Evolutionary conservation across 1,284 basidiomycete species (phyloP).

Genomic region (Ceratobasidium sp.): DNA sequence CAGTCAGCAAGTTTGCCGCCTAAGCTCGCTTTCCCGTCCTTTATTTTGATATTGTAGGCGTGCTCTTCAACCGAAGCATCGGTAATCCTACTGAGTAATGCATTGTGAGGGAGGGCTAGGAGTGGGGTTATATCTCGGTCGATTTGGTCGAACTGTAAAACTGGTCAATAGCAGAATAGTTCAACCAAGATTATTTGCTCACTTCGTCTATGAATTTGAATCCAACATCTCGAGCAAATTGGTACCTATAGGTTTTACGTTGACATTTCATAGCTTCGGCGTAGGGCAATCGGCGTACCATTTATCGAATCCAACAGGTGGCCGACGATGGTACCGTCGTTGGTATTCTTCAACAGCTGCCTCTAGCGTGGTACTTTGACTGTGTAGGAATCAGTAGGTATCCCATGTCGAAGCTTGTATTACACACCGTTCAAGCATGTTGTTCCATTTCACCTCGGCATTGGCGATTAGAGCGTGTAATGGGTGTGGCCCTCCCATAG

Average conservation of each 20-base stretch:
- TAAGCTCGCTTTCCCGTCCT: slow-evolving; percentile 40
- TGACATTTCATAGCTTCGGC: neutral
- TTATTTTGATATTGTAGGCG: slow-evolving; percentile 46
- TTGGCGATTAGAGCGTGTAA: slow-evolving; percentile 20
- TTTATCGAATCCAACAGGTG: slow-evolving; percentile 48
- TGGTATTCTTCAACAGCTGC: slow-evolving; percentile 57
- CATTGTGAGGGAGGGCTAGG: slow-evolving; percentile 45
- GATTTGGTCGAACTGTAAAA: slow-evolving; percentile 47
- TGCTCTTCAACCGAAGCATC: slow-evolving; percentile 39
- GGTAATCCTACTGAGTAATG: slow-evolving; percentile 43
- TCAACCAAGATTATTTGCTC: slow-evolving; percentile 14
- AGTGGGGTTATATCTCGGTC: slow-evolving; percentile 47
- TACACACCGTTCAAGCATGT: slow-evolving; percentile 21
- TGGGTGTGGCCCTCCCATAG: slow-evolving; percentile 28
- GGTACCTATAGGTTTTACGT: slow-evolving; percentile 44
- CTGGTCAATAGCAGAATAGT: no score
- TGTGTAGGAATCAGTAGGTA: neutral
- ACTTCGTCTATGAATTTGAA: slow-evolving; percentile 49
- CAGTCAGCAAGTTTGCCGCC: slow-evolving; percentile 35
- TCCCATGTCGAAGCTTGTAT: no score
- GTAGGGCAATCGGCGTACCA: slow-evolving; percentile 45
- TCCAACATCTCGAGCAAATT: slow-evolving; percentile 46
- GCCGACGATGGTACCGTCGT: slow-evolving; percentile 44
- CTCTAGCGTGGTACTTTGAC: slow-evolving; percentile 62
- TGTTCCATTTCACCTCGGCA: slow-evolving; percentile 37